A percentile compares a stretch with the other conserved stretches of the same genome.
phyloP scores from a whole-genome alignment of 495 filamentous ascomycete genomes.

The Thozetella sp. region DNA sequence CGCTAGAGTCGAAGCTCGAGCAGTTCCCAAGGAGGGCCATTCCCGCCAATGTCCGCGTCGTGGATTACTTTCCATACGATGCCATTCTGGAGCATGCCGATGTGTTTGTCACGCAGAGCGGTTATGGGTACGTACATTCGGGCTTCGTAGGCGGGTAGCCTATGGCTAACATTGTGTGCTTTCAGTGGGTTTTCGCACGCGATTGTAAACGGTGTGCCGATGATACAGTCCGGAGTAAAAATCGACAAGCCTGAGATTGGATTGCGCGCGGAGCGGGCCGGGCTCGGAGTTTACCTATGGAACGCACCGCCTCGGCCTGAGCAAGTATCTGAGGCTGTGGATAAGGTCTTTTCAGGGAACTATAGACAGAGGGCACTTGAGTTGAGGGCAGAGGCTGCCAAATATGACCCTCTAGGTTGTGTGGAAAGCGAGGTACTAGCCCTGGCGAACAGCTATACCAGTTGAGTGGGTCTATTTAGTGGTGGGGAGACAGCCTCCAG shows the following conservation, averaged over 20 bases:
- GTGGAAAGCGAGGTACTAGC: not conserved
- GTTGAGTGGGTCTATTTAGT: not conserved
- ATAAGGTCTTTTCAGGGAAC: not conserved
- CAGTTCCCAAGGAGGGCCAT: not conserved
- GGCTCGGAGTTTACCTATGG: not conserved
- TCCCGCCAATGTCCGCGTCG: not conserved
- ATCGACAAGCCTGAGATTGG: not conserved
- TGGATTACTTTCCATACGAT: not conserved
- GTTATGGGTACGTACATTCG: not conserved
- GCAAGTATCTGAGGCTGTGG: not conserved
- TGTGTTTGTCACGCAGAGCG: not conserved
- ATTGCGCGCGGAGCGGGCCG: not conserved
- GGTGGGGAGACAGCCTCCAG: too few species aligned
- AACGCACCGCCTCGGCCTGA: not conserved
- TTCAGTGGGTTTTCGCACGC: not conserved
- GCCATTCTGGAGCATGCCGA: not conserved
- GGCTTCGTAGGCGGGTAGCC: not conserved
- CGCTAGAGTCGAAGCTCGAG: not conserved
- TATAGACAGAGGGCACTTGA: not conserved
- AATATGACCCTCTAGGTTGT: not conserved
- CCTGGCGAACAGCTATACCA: not conserved
- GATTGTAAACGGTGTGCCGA: not conserved
- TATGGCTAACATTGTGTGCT: not conserved
- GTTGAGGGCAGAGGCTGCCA: not conserved
- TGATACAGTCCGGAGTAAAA: not conserved